A percentile compares a stretch with the other conserved stretches of the same genome.
phyloP scores from a whole-genome alignment of 1,284 basidiomycete species.

The Mycena sp. region DNA sequence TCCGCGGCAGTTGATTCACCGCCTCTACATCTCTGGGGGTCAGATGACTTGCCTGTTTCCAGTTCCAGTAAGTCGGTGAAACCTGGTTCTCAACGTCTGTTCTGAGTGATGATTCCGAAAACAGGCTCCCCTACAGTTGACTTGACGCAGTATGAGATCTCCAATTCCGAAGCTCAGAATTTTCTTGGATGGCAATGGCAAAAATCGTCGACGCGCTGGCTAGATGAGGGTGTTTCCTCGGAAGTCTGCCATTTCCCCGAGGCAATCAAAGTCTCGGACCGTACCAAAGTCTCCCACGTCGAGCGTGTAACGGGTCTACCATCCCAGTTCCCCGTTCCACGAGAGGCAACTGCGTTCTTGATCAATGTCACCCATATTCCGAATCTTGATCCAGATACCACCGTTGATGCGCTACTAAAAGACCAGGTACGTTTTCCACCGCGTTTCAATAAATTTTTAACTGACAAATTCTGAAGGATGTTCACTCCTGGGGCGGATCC shows the following conservation, averaged over 20 bases:
- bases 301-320: conserved; percentile 8
- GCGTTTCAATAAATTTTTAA: neutral
- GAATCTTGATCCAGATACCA: conserved; percentile 6
- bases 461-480: neutral
- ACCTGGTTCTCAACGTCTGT: too few species aligned
- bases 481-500: conserved; percentile 13
- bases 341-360: conserved; percentile 1
- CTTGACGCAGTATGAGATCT: too few species aligned
- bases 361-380: conserved; percentile 9
- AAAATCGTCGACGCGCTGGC: too few species aligned
- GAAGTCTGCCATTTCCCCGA: neutral
- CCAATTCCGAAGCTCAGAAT: too few species aligned
- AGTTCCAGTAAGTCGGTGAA: too few species aligned
- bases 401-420: conserved; percentile 8
- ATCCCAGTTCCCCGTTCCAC: conserved; percentile 6
- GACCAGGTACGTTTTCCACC: conserved; percentile 2
- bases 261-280: conserved; percentile 1
- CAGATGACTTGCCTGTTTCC: too few species aligned
- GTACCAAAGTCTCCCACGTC: conserved; percentile 4
- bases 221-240: too few species aligned
- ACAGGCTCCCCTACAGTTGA: too few species aligned
- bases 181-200: too few species aligned
- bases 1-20: too few species aligned
- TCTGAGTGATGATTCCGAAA: too few species aligned
- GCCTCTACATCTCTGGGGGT: too few species aligned